Conservation (phyloP, 2,329 filamentous ascomycete species). For the Monilinia fructigena region DNA sequence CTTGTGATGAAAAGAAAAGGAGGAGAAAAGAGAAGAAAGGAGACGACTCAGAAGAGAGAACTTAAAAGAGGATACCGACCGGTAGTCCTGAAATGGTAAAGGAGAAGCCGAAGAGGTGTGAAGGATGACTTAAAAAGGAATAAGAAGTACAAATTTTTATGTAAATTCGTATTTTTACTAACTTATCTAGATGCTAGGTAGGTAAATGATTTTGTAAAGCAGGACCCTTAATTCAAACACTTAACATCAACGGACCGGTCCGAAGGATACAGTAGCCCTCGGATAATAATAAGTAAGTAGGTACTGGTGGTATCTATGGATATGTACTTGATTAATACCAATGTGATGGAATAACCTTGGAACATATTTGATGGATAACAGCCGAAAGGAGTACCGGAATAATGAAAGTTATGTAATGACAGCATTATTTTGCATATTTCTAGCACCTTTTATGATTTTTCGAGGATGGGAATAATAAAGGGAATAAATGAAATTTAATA, state of each 20-base stretch:
- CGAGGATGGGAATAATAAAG: no score
- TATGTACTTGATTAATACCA: no score
- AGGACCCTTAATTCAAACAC: slow-evolving; percentile 3
- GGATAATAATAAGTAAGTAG: no score
- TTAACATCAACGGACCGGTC: slow-evolving; percentile 1
- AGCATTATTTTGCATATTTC: slow-evolving; percentile 5
- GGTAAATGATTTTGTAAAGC: neutral
- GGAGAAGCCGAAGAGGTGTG: no score
- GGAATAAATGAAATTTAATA: neutral
- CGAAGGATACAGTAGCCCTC: neutral
- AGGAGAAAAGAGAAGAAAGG: neutral
- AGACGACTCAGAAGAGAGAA: neutral
- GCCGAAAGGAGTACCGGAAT: slow-evolving; percentile 10
- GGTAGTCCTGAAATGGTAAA: no score
- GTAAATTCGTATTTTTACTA: neutral
- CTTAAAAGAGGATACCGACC: no score
- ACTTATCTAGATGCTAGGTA: neutral
- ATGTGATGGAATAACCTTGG: no score
- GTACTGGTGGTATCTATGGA: no score
- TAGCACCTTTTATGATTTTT: neutral
- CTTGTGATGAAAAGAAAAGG: slow-evolving; percentile 12
- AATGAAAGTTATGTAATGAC: neutral
- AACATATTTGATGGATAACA: neutral
- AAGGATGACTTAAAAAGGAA: neutral
- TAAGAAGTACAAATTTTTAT: neutral